Conservation (phyloP, 129 eudicot genomes). For the Flaveria ramosissima region DNA sequence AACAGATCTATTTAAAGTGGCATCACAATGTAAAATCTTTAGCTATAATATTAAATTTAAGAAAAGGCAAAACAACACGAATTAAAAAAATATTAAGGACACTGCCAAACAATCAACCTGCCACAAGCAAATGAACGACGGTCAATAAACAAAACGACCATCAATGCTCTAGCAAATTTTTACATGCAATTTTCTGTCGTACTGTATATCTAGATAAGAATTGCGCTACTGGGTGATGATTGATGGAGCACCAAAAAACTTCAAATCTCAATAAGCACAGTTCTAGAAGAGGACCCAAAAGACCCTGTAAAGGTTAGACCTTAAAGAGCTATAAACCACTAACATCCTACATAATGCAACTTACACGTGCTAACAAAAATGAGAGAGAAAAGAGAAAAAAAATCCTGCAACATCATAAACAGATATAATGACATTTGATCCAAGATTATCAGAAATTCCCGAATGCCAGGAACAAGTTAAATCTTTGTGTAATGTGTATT, state of each 20-base stretch:
- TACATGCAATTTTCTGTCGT: not conserved
- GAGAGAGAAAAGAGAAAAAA: not conserved
- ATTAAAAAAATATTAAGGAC: not conserved
- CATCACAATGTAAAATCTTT: not conserved
- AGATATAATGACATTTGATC: not conserved
- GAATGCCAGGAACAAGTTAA: not conserved
- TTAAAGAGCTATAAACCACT: not conserved
- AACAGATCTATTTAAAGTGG: not conserved
- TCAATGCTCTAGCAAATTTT: not conserved
- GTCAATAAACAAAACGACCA: not conserved
- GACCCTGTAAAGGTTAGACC: not conserved
- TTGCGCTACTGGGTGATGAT: not conserved
- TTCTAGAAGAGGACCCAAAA: not conserved
- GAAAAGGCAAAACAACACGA: conserved; percentile 3
- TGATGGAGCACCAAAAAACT: not conserved
- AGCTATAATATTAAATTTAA: not conserved
- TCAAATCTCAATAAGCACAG: not conserved
- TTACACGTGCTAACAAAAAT: not conserved
- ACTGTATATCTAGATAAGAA: not conserved
- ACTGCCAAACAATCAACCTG: not conserved
- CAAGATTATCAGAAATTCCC: not conserved
- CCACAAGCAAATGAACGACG: not conserved
- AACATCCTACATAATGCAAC: conserved; percentile 16
- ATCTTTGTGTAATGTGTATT: not conserved
- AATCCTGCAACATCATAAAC: not conserved